These are phyloP conservation scores for Solanum chmielewskii DNA, from an alignment of 257 asterid species.

Conservation along the genomic window DNA sequence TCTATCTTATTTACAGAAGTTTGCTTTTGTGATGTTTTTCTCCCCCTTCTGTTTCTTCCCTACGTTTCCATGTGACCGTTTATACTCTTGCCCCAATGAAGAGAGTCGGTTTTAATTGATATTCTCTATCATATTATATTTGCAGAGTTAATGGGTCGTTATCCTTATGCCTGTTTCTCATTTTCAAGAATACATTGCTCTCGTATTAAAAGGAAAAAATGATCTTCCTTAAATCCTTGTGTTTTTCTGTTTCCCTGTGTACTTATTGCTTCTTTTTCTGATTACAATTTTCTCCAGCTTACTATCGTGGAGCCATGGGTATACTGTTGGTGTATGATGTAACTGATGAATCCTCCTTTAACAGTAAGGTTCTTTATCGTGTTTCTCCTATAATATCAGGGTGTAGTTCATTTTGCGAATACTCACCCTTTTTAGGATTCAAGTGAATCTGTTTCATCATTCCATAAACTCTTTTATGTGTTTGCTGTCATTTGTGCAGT, in stretches of 20 bases:
- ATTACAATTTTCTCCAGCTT: constrained; percentile 16
- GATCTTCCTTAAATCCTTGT: not conserved
- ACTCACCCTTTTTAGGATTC: not conserved
- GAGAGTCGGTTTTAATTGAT: not conserved
- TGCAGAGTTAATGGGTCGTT: not conserved
- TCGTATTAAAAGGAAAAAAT: not conserved
- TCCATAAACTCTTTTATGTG: not conserved
- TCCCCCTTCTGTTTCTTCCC: not conserved
- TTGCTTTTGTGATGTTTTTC: not conserved
- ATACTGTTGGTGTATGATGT: constrained; percentile 36
- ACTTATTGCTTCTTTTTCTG: not conserved
- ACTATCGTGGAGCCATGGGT: constrained; percentile 42
- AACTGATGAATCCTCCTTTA: constrained; percentile 32
- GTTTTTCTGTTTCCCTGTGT: not conserved
- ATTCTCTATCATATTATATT: not conserved
- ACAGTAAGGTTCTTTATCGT: constrained; percentile 18
- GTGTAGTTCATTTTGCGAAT: not conserved
- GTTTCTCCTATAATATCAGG: not conserved
- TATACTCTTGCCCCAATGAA: not conserved
- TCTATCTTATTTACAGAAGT: not conserved
- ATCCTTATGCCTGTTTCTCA: not conserved
- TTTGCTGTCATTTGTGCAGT: not conserved
- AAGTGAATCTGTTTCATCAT: not conserved
- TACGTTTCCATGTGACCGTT: not conserved
- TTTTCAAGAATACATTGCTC: not conserved